These are phyloP conservation scores for Petunia secreta DNA, from an alignment of 257 asterid genomes.

Conservation along the genomic window DNA sequence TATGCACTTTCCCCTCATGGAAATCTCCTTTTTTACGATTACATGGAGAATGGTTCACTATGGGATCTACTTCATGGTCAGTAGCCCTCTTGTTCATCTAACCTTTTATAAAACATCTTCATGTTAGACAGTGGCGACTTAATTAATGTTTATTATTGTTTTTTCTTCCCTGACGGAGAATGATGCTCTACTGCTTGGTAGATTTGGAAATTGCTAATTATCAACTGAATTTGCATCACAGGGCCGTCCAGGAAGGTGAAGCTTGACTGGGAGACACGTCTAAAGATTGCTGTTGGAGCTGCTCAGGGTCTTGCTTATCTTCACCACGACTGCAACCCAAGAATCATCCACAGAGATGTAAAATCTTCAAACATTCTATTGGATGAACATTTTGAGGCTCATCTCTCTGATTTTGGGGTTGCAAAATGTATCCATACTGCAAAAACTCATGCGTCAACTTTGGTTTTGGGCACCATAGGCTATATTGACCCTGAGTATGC, in stretches of 20 bases:
- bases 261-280: conserved; percentile 93
- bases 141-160: not conserved
- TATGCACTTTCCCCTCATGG: conserved; percentile 82
- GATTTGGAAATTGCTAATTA: not conserved
- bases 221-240: conserved; percentile 29
- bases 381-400: conserved; percentile 90
- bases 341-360: conserved; percentile 88
- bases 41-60: conserved; percentile 97
- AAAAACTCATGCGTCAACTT: conserved; percentile 86
- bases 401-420: conserved; percentile 90
- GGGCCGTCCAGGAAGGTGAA: conserved; percentile 88
- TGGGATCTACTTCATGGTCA: conserved; percentile 99
- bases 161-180: not conserved
- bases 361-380: conserved; percentile 88
- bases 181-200: too few species aligned
- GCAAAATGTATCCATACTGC: conserved; percentile 74
- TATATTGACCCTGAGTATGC: conserved; percentile 98
- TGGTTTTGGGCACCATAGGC: conserved; percentile 93
- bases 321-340: conserved; percentile 91
- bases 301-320: conserved; percentile 98
- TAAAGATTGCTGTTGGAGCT: conserved; percentile 91
- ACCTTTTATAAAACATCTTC: not conserved
- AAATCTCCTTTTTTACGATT: conserved; percentile 92
- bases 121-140: not conserved
- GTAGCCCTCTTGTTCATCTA: conserved; percentile 25